Base-by-base conservation (phyloP, 1,284 basidiomycete species). In the Flammula alnicola region DNA sequence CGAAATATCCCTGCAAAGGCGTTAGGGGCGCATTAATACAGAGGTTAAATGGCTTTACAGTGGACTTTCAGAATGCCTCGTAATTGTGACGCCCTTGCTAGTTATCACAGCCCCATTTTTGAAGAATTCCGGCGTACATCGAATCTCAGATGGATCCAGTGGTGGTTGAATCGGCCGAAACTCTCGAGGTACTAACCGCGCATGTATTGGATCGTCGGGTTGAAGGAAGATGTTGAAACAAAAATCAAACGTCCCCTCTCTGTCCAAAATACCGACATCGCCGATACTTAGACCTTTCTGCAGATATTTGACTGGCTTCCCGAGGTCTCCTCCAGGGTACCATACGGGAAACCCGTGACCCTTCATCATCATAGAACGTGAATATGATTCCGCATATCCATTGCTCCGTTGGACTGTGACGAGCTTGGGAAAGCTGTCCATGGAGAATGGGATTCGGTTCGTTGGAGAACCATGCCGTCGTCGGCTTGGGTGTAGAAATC, bases 191-290 rank as follows among this genome's bases (percentile, higher is more conserved):
- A 47, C 40, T 17, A 44, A 25, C 5, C n/a, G 11, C 4, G 27
- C 12, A 6, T 59, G 53, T 11, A 38, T 25, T 10, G 51, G 48
- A 29, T 58, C 40, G 4, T 48, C 36, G 5, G 36, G 14, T 9
- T 51, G 27, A 0, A 44, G 14, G 16, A 57, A 58, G 12, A 61
- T 57, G 38, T 61, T 61, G 50, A 58, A 61, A 9, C 29, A 29
- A n/a, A 48, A 55, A 1, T 33, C 19, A 17, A 58, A 61, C 12
- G 47, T 32, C 5, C 57, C 57, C 4, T 31, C 40, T 0, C 26
- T 19, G 14, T 47, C 30, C 3, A 61, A 11, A 14, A 53, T 42
- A 11, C 56, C 55, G 10, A 60, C 49, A 22, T 60, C 59, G 4
- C 59, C 57, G 5, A 58, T 48, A 6, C 26, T 30, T 14, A 56